Base-by-base conservation (phyloP, 225 moss, liverwort and hornwort species). In the Physcomitrellopsis africana region DNA sequence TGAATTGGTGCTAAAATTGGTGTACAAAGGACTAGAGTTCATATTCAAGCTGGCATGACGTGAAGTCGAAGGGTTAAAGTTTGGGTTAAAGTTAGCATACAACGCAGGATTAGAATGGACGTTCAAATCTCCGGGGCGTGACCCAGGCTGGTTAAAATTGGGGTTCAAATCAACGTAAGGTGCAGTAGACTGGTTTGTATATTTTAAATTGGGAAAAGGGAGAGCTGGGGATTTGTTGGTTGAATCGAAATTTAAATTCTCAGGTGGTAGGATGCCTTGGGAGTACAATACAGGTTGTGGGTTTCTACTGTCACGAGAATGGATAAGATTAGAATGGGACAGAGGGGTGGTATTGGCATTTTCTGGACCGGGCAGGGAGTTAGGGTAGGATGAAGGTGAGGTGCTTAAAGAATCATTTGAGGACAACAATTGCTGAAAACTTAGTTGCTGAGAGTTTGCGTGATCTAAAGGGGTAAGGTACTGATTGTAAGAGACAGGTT, bases 391-490 rank as follows among this genome's bases (percentile, higher is more conserved):
- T 59, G 82, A 74, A 42, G 79, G 68, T 76, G 85, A 60, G 65
- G 47, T 68, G 73, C 41, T 82, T 58, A 86, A 67, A 71, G 80
- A 41, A 70, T 82, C 79, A 70, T 80, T 76, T 20, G 80, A 79
- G 32, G 86, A 71, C 27, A 86, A 75, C 77, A 82, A 74, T 71
- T 82, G 86, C 80, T 86, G 82, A 52, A 83, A 83, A 68, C 74
- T 75, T 59, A 80, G 63, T 68, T 72, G 82, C 78, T 78, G 77
- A 77, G 77, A 57, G 58, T 63, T 80, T 68, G 71, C 47, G 46
- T 78, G 66, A 13, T 83, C 83, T 64, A 75, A 59, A 72, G 80
- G 63, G 20, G 80, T 18, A 57, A 76, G 59, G 47, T 67, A 83
- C 67, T 80, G 77, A 78, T 72, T 83, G 52, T 75, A 69, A 77